Evolutionary conservation across 495 filamentous ascomycete genomes (phyloP).

Genomic region (Hypoxylon subgilvum): DNA sequence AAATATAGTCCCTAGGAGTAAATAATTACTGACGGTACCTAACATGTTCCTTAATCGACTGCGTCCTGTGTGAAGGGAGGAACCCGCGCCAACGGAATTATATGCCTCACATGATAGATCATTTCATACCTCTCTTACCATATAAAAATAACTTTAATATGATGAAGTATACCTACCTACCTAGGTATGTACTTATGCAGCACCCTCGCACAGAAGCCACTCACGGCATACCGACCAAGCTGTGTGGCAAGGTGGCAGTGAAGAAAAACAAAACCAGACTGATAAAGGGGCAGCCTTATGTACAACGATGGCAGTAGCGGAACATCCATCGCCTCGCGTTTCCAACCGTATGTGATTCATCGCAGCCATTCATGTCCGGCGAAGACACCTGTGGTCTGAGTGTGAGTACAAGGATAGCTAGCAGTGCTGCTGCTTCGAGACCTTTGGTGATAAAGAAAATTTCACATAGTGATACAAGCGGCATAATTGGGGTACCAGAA

Average conservation of each 20-base stretch:
- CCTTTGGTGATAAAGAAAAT: not conserved
- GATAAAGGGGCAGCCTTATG: too few species aligned
- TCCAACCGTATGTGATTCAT: not conserved
- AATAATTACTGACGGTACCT: too few species aligned
- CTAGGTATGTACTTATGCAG: too few species aligned
- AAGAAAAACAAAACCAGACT: too few species aligned
- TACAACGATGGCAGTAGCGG: not conserved
- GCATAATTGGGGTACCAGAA: constrained; percentile 11
- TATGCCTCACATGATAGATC: too few species aligned
- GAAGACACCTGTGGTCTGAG: not conserved
- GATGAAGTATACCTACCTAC: too few species aligned
- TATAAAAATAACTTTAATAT: too few species aligned
- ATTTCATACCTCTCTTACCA: too few species aligned
- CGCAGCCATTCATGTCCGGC: not conserved
- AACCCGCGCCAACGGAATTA: too few species aligned
- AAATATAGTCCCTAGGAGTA: too few species aligned
- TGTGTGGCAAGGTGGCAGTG: not conserved
- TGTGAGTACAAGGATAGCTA: constrained; percentile 3
- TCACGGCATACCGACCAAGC: not conserved
- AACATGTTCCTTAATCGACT: too few species aligned
- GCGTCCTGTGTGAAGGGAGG: too few species aligned
- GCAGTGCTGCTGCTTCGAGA: not conserved
- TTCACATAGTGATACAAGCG: not conserved
- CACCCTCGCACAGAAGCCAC: not conserved
- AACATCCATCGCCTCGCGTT: not conserved